These are phyloP conservation scores for Hevea brasiliensis DNA, from an alignment of 345 rosid genomes.

Conservation along the genomic window DNA sequence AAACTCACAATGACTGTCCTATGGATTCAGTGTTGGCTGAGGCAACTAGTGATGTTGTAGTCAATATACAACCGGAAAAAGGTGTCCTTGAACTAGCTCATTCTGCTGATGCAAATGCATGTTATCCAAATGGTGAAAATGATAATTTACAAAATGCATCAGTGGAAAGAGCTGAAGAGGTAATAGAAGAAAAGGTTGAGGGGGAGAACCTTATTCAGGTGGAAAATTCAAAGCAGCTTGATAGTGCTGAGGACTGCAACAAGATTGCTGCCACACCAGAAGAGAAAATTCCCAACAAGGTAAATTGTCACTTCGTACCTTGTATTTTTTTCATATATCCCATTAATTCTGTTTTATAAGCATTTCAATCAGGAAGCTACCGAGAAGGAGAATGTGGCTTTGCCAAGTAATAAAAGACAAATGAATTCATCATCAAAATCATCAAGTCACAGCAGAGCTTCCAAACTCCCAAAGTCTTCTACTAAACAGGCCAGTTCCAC, in stretches of 20 bases:
- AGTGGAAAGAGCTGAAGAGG: conserved; percentile 21
- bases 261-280: conserved; percentile 26
- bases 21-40: conserved; percentile 20
- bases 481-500: conserved; percentile 30
- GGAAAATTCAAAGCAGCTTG: conserved; percentile 31
- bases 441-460: conserved; percentile 19
- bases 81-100: conserved; percentile 20
- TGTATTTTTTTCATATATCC: background rate
- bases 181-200: conserved; percentile 16
- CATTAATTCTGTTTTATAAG: conserved; percentile 13
- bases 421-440: conserved; percentile 37
- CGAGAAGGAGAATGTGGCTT: conserved; percentile 32
- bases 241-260: conserved; percentile 15
- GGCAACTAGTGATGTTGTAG: conserved; percentile 8
- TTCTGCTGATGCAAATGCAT: conserved; percentile 17
- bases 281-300: conserved; percentile 37
- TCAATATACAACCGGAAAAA: conserved; percentile 25
- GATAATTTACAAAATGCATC: conserved; percentile 23
- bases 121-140: conserved; percentile 11
- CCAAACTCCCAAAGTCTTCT: conserved; percentile 32
- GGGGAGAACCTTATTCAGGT: conserved; percentile 20
- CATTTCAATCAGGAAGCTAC: conserved; percentile 30
- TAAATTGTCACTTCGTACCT: conserved; percentile 21
- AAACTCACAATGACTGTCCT: conserved; percentile 10
- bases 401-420: conserved; percentile 42